A percentile compares a stretch with the other conserved stretches of the same genome.
These are phyloP conservation scores for Pontederia paniculata DNA, from an alignment of 176 grass and related monocot species.

Conservation along the genomic window DNA sequence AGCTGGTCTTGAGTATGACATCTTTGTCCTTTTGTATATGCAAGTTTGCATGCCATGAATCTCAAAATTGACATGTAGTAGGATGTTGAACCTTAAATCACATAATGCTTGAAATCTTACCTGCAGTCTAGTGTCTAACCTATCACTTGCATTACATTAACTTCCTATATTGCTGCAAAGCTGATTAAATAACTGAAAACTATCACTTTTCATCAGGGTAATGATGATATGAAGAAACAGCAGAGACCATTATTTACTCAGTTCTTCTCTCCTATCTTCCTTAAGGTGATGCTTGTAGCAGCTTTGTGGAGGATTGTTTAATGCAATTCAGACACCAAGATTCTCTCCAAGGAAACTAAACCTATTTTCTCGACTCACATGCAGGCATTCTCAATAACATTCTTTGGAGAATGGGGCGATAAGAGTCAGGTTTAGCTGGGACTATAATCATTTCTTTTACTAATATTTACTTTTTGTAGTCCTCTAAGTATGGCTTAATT, in stretches of 20 bases:
- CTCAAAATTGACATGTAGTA: no score
- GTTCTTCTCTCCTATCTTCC: conserved; percentile 93
- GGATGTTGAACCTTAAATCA: no score
- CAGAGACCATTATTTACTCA: conserved; percentile 69
- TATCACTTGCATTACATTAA: no score
- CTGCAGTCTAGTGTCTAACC: no score
- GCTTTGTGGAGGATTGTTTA: background rate
- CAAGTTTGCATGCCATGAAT: no score
- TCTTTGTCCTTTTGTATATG: no score
- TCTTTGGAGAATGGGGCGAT: conserved; percentile 99
- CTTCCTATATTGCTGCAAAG: no score
- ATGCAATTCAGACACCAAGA: background rate
- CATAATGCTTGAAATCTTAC: no score
- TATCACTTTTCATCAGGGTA: conserved; percentile 36
- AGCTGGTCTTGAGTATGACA: background rate
- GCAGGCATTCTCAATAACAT: conserved; percentile 96
- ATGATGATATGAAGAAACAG: conserved; percentile 74
- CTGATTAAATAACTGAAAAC: background rate
- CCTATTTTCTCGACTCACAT: background rate
- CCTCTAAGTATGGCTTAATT: background rate
- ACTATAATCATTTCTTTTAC: conserved; percentile 6
- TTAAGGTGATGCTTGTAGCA: conserved; percentile 53
- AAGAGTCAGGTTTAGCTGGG: conserved; percentile 73
- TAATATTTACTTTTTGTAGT: conserved; percentile 5
- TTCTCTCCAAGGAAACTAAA: background rate